Base-by-base conservation (phyloP, 306 rosid genomes). In the Pterocarpus santalinus region DNA sequence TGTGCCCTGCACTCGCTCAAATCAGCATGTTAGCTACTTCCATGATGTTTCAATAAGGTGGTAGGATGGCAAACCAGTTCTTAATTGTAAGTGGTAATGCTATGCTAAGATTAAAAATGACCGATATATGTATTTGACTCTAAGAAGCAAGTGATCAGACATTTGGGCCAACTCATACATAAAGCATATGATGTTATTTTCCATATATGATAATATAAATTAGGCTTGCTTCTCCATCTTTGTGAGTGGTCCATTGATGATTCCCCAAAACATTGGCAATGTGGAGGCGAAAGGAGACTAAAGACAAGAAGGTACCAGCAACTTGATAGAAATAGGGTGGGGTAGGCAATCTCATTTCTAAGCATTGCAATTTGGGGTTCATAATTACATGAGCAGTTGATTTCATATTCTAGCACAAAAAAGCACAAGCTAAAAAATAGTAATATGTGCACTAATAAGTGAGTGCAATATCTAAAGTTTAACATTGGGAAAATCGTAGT, bases 321-420 rank as follows among this genome's bases (percentile, higher is more conserved):
- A 77, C 65, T 83, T 65, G 75, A 36, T 3, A 77, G 38, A 69
- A 16, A 69, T 12, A 62, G 8, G 13, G 41, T 56, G 69, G 49
- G 4, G 36, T 17, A 69, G 36, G 70, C 80, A 51, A 75, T 83
- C 43, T 65, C 63, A 64, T 71, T 77, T 52, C 63, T 63, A 8
- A 46, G 32, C 43, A 61, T 58, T 58, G 52, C 76, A 58, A n/a
- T 57, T 33, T 52, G 36, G 65, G 43, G 41, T 46, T 83, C 83
- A 83, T 67, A 60, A 51, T 66, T 78, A 66, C 53, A 43, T 36
- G 4, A 66, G 7, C 0, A 47, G 4, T 44, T 72, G 5, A 44
- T 69, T 35, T 70, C 38, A 35, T 41, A 34, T 65, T 71, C 22
- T 78, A 56, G 51, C 86, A 76, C 80, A 72, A 77, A 83, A 53